Base-by-base conservation (phyloP, 495 filamentous ascomycete species). In the Penicillium desertorum region DNA sequence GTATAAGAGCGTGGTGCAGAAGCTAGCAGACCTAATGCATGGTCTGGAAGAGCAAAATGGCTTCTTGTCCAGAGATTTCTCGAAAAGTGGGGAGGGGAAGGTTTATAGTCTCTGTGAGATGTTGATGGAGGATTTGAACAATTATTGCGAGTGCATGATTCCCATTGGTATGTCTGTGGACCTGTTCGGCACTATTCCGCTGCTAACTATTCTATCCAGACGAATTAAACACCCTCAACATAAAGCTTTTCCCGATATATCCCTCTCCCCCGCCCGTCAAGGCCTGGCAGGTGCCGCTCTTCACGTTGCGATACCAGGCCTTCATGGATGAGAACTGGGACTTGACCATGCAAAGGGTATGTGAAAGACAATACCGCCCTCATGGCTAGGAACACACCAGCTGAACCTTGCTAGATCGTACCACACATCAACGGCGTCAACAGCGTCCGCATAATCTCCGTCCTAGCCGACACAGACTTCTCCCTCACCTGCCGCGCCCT, bases 121-220 rank as follows among this genome's bases (percentile, higher is more conserved):
- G 59, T 80, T 98, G 54, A 88, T 96, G 76, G 90, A 96, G 74
- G 92, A 98, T 64, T 71, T 98, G 53, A 98, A 98, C 67, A 96
- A 95, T 66, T 98, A 98, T 62, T 90, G 88, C 63, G 94, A 98
- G 76, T 96, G 91, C 82, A 92, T 97, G 92, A 94, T 96, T 62
- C 90, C 92, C 2, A 90, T 96, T 63, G 87, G 88, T 91, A 73
- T 32, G 80, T 76, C 25, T 5, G 0, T 44, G 36, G 45, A 36
- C 57, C 37, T 41, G 48, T 16, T 44, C 16, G 25, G 22, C 20
- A 39, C 22, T 32, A 16, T 5, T 29, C 56, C 32, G 11, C 54
- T 62, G 29, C 70, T 69, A 48, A 65, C 42, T 4, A 17, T 44
- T 44, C 8, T 36, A 10, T 25, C 8, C 60, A 91, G 92, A 96